Evolutionary conservation across 2,329 filamentous ascomycete species (phyloP).

Genomic region (Pseudogymnoascus sp.): DNA sequence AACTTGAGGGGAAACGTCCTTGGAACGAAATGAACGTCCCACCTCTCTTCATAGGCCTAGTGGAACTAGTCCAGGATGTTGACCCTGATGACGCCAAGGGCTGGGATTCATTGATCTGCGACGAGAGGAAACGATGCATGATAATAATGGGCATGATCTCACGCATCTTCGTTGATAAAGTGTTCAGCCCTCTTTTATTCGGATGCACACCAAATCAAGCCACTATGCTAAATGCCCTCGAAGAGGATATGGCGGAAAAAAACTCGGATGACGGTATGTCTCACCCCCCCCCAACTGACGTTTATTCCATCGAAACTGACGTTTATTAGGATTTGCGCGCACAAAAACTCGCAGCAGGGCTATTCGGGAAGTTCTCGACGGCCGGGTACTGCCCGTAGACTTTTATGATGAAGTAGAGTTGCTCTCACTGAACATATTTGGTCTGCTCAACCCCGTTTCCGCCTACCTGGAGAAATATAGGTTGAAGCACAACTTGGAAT

Average conservation of each 20-base stretch:
- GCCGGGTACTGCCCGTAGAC: background rate
- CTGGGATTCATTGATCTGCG: background rate
- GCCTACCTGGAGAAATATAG: background rate
- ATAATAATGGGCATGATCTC: background rate
- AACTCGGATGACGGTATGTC: background rate
- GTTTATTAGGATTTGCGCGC: background rate
- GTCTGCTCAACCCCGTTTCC: background rate
- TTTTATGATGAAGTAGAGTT: background rate
- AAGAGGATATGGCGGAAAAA: background rate
- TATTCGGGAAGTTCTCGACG: background rate
- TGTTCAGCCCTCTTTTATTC: conserved; percentile 1
- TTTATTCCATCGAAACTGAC: background rate
- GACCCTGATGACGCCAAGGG: background rate
- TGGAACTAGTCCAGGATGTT: background rate
- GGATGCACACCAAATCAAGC: background rate
- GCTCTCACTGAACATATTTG: background rate
- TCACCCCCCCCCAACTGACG: background rate
- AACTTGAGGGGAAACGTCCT: background rate
- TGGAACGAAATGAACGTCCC: conserved; percentile 2
- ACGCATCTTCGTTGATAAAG: background rate
- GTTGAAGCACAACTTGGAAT: background rate
- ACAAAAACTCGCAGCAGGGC: background rate
- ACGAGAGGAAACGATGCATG: background rate
- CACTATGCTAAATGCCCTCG: background rate
- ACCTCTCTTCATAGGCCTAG: background rate